phyloP scores from a whole-genome alignment of 495 filamentous ascomycete species.

The Evernia prunastri region DNA sequence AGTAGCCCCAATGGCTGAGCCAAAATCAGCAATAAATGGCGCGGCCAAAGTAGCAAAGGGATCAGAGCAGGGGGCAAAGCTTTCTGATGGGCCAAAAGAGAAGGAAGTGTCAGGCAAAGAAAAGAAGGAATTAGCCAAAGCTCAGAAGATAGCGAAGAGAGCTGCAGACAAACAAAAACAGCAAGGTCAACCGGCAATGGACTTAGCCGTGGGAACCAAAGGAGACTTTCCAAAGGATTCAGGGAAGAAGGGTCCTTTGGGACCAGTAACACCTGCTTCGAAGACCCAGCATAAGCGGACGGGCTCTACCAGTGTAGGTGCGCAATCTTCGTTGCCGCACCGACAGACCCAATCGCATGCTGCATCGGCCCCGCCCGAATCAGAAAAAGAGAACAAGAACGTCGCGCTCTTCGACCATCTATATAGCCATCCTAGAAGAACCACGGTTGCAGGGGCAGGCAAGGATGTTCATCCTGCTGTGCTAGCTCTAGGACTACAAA shows the following conservation, averaged over 20 bases:
- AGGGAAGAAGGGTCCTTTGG: conserved; percentile 36
- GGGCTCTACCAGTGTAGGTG: conserved; percentile 19
- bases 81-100: conserved; percentile 28
- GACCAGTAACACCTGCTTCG: conserved; percentile 11
- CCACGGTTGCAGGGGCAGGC: conserved; percentile 64
- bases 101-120: conserved; percentile 58
- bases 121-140: conserved; percentile 70
- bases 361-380: conserved; percentile 37
- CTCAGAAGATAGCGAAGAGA: conserved; percentile 68
- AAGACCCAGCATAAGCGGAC: conserved; percentile 26
- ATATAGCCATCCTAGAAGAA: conserved; percentile 64
- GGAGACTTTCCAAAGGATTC: conserved; percentile 28
- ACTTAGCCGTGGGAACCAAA: conserved; percentile 28
- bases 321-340: conserved; percentile 21
- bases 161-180: conserved; percentile 52
- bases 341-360: conserved; percentile 32
- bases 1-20: background rate
- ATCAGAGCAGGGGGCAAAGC: conserved; percentile 30
- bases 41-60: conserved; percentile 30
- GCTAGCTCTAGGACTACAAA: conserved; percentile 77
- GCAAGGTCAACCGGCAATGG: conserved; percentile 31
- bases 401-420: conserved; percentile 79
- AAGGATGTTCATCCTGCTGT: conserved; percentile 91
- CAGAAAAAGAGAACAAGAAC: conserved; percentile 61
- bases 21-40: conserved; percentile 6